Base-by-base conservation (phyloP, 2,329 filamentous ascomycete species). In the Beauveria brongniartii region DNA sequence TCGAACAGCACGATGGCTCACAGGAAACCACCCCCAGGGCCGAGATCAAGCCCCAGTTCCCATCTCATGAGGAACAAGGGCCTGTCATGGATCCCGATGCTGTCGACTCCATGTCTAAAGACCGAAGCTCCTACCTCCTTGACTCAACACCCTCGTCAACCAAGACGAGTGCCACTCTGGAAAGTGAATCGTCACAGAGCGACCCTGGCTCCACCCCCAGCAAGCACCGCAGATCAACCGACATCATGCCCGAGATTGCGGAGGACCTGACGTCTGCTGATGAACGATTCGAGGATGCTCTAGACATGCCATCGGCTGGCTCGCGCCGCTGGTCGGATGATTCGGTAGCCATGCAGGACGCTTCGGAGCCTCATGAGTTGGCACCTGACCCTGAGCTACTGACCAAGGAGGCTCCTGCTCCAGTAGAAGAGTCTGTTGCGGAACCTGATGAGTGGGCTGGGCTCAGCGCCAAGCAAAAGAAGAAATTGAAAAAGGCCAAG, bases 1-100 rank as follows among this genome's bases (percentile, higher is more conserved):
- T 73, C 4, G 68, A 74, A 9, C 82, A 86, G 55, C 69, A 81
- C 30, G 74, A 85, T 9, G 86, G 79, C 50, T 90, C 87, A 6
- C 77, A 85, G 65, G 83, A 90, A 68, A 80, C 82, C 0, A 92
- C 89, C 1, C 89, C 89, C 1, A 89, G 84, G 63, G 86, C 86
- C 5, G 79, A 78, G 20, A 61, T 65, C n/a, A 69, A 63, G 61
- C 72, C 70, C 10, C 67, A 69, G 47, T 64, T 74, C 14, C 70
- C 69, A 62, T 34, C 61, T 18, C n/a, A 58, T 34, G 55, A 64
- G 53, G 59, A 66, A 34, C 34, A 41, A n/a, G 54, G 37, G 5
- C 34, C 59, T 5, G 72, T 71, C 61, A 71, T 73, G 44, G 73
- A 79, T 43, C 73, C 74, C 22, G 72, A 72, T 30, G 70, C 74